Evolutionary conservation across 2,329 filamentous ascomycete species (phyloP), one percentile per base, ranked within the genome.

Genomic region (Verticillium tricorpus): DNA sequence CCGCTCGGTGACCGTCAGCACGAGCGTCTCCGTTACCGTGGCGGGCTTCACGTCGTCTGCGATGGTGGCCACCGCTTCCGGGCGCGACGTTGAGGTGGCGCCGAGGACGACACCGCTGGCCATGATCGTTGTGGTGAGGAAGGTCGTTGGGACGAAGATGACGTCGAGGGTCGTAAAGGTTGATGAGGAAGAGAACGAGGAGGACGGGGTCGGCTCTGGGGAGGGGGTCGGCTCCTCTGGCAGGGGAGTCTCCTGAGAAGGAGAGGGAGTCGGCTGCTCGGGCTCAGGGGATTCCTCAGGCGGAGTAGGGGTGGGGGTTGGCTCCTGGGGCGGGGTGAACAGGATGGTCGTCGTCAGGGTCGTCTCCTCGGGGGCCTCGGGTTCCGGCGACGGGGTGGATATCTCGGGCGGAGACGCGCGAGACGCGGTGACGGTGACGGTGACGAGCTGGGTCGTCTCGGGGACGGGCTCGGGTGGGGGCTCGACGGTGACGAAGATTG

Each of bases 1-100:
- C 54, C 60, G 64, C 45, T 73, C 67, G 5, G 76, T 78, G 2
- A 77, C 72, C 5, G 76, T 77, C 32, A 76, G 67, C 62, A 68
- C 73, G 12, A 76, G 66, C 1, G 74, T 75, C 37, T 76, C 72
- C 11, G 74, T 76, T 2, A 72, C 70, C n/a, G 69, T 70, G 6
- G 19, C 45, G 19, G 45, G 45, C 19, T 22, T n/a, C 19, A 22
- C 68, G 17, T 52, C 45, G 45, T 52, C 45, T 11, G 31, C 58
- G 39, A 28, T n/a, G 19, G 28, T 40, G 35, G 52, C 45, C 28
- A 56, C 58, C 57, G 28, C 61, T 65, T 9, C 62, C 37, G 17
- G 54, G 40, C 19, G 59, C 63, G 19, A 60, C 52, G 11, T 60
- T 65, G 22, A 60, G 64, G 6, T 40, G 8, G 25, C 19, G 31